phyloP scores from a whole-genome alignment of 108 stramenopile species.

The Discostella pseudostelligera region DNA sequence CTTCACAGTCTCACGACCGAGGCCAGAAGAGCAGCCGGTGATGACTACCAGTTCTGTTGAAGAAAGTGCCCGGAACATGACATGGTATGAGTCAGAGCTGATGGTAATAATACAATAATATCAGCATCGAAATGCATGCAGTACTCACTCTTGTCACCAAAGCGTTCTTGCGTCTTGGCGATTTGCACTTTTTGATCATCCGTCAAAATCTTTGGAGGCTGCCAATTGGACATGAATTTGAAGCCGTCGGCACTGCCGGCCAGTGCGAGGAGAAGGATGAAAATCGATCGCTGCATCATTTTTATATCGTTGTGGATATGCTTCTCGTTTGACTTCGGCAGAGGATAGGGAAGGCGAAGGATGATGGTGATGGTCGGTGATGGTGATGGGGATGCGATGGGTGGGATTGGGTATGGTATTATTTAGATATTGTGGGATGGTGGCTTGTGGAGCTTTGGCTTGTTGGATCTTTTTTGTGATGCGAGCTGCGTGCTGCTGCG shows the following conservation, averaged over 20 bases:
- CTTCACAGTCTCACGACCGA: slow-evolving; percentile 84
- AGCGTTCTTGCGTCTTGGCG: slow-evolving; percentile 58
- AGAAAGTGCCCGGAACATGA: neutral
- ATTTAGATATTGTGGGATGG: no score
- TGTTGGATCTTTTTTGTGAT: no score
- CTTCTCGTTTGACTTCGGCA: neutral
- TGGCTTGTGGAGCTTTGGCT: no score
- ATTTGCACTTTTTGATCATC: slow-evolving; percentile 50
- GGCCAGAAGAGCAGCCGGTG: slow-evolving; percentile 86
- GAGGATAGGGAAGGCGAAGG: neutral
- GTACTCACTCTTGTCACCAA: slow-evolving; percentile 82
- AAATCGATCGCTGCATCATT: slow-evolving; percentile 18
- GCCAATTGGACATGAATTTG: slow-evolving; percentile 79
- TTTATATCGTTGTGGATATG: neutral
- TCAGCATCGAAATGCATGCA: neutral
- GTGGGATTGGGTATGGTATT: no score
- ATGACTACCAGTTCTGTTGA: slow-evolving; percentile 83
- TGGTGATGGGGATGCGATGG: no score
- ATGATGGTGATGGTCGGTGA: no score
- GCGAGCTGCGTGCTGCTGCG: no score
- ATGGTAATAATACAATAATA: no score
- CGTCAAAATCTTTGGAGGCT: slow-evolving; percentile 59
- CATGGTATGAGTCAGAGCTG: neutral
- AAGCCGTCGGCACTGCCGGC: slow-evolving; percentile 46
- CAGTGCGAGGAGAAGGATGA: slow-evolving; percentile 41